phyloP scores from a whole-genome alignment of 2,329 filamentous ascomycete genomes.

The Trichoderma lentiforme region DNA sequence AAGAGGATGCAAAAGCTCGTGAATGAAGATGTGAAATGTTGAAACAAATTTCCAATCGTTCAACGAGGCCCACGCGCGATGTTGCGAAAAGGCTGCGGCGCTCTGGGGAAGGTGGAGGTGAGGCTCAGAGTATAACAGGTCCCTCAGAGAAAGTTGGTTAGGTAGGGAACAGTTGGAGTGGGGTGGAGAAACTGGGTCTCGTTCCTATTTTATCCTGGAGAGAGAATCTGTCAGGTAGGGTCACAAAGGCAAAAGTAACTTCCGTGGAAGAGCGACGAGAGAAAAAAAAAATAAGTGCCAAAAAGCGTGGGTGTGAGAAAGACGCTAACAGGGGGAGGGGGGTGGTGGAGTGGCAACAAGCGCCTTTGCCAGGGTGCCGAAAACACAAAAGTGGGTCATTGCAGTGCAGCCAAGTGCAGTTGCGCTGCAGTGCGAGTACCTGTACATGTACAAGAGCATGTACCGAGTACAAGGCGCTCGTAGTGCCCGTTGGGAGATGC shows the following conservation, averaged over 20 bases:
- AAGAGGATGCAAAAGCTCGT: neutral
- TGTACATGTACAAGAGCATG: slow-evolving; percentile 15
- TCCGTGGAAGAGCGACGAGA: neutral
- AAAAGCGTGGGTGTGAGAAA: slow-evolving; percentile 14
- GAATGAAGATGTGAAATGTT: slow-evolving; percentile 18
- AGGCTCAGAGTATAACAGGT: slow-evolving; percentile 37
- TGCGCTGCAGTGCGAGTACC: neutral
- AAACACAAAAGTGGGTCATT: slow-evolving; percentile 24
- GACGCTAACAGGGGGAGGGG: slow-evolving; percentile 8
- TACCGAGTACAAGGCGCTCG: slow-evolving; percentile 5
- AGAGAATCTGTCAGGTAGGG: slow-evolving; percentile 22
- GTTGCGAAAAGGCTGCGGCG: slow-evolving; percentile 27
- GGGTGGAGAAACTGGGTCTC: slow-evolving; percentile 47
- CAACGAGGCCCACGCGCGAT: slow-evolving; percentile 26
- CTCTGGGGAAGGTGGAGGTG: slow-evolving; percentile 34
- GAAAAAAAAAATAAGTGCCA: slow-evolving; percentile 15
- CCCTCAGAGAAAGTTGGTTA: slow-evolving; percentile 33
- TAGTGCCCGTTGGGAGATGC: slow-evolving; percentile 13
- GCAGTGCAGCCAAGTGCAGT: neutral
- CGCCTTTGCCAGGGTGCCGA: slow-evolving; percentile 4
- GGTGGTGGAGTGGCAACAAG: slow-evolving; percentile 21
- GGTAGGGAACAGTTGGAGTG: slow-evolving; percentile 44
- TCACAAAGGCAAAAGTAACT: slow-evolving; percentile 16
- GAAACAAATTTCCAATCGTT: neutral
- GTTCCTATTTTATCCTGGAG: slow-evolving; percentile 37